Conservation (phyloP, 306 rosid species). For the Dalbergia cultrata region DNA sequence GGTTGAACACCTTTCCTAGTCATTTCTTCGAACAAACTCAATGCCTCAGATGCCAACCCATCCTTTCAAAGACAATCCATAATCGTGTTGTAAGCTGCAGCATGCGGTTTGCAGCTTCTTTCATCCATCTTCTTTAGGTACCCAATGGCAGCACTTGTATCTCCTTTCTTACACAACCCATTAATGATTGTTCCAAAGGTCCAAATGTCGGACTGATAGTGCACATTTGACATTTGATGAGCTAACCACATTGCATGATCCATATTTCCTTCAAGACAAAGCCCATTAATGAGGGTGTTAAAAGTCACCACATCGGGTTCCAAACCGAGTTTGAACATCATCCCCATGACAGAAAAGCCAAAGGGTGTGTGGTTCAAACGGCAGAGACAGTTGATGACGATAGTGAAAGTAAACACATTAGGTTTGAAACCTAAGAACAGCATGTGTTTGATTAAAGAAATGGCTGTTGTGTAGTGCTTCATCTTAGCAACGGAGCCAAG, state of each 20-base stretch:
- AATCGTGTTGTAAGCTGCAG: conserved; percentile 37
- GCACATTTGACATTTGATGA: conserved; percentile 24
- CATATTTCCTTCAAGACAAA: conserved; percentile 18
- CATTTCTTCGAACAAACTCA: conserved; percentile 46
- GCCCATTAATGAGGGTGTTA: conserved; percentile 28
- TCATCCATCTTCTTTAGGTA: conserved; percentile 38
- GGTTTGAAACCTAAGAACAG: background rate
- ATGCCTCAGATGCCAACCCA: conserved; percentile 38
- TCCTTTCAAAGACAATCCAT: conserved; percentile 45
- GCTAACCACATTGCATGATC: background rate
- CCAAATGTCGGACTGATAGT: conserved; percentile 17
- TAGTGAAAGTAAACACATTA: background rate
- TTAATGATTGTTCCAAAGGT: conserved; percentile 42
- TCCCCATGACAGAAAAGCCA: conserved; percentile 30
- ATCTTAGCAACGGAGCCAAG: conserved; percentile 1
- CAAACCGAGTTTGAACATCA: conserved; percentile 31
- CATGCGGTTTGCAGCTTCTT: conserved; percentile 10
- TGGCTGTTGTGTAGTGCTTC: background rate
- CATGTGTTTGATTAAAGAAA: conserved; percentile 28
- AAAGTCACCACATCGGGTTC: conserved; percentile 1
- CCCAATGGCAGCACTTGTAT: conserved; percentile 27
- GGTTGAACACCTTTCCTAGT: conserved; percentile 17
- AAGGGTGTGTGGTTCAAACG: background rate
- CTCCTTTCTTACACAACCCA: conserved; percentile 41
- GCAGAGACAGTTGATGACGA: conserved; percentile 35